phyloP scores from a whole-genome alignment of 208 protist genomes.

The Histomonas meleagridis region DNA sequence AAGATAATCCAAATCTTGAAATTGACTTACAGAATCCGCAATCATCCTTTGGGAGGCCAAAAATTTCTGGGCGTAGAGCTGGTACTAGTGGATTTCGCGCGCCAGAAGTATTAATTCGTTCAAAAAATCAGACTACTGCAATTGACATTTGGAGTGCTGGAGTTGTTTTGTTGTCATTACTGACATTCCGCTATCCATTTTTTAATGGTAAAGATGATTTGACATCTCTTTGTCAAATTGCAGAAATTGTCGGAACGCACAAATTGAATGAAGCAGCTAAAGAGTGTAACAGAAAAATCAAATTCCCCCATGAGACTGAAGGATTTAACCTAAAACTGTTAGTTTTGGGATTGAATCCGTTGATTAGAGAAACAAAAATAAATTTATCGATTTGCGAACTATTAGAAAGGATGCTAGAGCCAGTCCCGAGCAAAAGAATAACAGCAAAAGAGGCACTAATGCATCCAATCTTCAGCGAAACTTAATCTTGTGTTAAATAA shows the following conservation, averaged over 20 bases:
- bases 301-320: slow-evolving; percentile 12
- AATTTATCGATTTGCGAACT: not conserved
- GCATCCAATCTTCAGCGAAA: slow-evolving; percentile 42
- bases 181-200: slow-evolving; percentile 38
- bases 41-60: not conserved
- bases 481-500: no score
- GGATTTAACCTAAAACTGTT: not conserved
- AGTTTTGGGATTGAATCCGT: not conserved
- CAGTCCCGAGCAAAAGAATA: slow-evolving; percentile 32
- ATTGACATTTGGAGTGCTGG: slow-evolving; percentile 41
- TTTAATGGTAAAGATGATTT: slow-evolving; percentile 35
- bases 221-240: slow-evolving; percentile 11
- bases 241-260: not conserved
- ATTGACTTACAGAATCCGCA: not conserved
- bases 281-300: not conserved
- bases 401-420: slow-evolving; percentile 6
- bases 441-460: not conserved
- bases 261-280: slow-evolving; percentile 12
- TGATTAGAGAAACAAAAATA: not conserved
- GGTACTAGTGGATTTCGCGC: slow-evolving; percentile 36
- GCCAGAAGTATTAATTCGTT: slow-evolving; percentile 34
- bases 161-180: slow-evolving; percentile 19
- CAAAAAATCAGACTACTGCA: slow-evolving; percentile 6
- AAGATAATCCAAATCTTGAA: not conserved
- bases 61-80: not conserved